Conservation (phyloP, 176 grass and related monocot genomes). For the Avena atlantica region DNA sequence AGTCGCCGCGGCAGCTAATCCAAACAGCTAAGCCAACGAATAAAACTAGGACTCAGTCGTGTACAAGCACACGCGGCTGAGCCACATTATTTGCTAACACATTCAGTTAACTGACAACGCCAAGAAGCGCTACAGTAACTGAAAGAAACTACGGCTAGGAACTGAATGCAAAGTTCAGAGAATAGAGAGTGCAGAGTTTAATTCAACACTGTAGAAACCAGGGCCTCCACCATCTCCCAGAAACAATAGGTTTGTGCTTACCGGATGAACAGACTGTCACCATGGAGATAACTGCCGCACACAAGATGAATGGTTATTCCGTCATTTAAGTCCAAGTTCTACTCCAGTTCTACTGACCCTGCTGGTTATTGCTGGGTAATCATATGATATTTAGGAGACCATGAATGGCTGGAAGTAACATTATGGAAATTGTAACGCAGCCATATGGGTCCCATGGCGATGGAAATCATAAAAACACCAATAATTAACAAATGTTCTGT, state of each 20-base stretch:
- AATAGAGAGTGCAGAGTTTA: too few species aligned
- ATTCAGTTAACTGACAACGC: too few species aligned
- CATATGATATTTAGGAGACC: slow-evolving; percentile 71
- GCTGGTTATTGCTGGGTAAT: not conserved
- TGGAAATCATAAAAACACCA: too few species aligned
- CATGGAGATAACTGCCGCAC: slow-evolving; percentile 54
- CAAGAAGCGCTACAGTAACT: too few species aligned
- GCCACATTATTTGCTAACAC: too few species aligned
- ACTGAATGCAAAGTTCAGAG: too few species aligned
- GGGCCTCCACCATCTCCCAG: slow-evolving; percentile 84
- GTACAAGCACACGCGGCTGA: too few species aligned
- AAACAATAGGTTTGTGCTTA: slow-evolving; percentile 91
- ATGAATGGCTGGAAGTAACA: slow-evolving; percentile 74
- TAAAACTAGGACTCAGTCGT: too few species aligned
- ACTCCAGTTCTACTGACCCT: not conserved
- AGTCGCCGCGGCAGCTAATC: too few species aligned
- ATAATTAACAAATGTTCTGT: too few species aligned
- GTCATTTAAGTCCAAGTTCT: slow-evolving; percentile 1
- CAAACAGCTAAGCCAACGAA: too few species aligned
- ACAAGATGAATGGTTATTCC: slow-evolving; percentile 30
- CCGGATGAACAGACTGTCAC: slow-evolving; percentile 86
- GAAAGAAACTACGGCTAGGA: too few species aligned
- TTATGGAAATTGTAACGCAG: slow-evolving; percentile 81
- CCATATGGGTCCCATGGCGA: slow-evolving; percentile 35
- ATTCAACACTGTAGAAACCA: slow-evolving; percentile 39